Evolutionary conservation across 257 asterid genomes (phyloP).

Genomic region (Dorcoceras hygrometricum): DNA sequence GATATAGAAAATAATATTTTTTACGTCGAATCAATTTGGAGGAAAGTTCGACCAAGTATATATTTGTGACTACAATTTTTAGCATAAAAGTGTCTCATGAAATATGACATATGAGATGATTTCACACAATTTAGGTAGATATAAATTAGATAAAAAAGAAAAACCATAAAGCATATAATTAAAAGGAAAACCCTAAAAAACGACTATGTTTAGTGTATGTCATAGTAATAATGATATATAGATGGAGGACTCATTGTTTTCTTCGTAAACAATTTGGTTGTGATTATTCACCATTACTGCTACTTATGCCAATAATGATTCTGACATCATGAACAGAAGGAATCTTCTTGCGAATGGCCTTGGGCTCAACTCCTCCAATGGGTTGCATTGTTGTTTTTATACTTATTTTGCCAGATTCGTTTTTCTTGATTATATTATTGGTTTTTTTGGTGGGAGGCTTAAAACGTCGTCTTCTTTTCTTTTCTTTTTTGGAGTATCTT

Average conservation of each 20-base stretch:
- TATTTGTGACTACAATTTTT: too few relatives aligned
- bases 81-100: too few relatives aligned
- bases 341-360: constrained; percentile 42
- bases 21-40: too few relatives aligned
- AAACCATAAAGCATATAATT: too few relatives aligned
- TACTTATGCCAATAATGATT: not conserved
- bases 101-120: too few relatives aligned
- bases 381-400: constrained; percentile 28
- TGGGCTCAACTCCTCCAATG: constrained; percentile 49
- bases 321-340: constrained; percentile 23
- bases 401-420: not conserved
- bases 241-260: constrained; percentile 15
- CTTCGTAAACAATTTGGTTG: constrained; percentile 3
- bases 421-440: not conserved
- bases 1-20: too few relatives aligned
- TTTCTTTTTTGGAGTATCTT: not conserved
- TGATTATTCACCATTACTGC: constrained; percentile 8
- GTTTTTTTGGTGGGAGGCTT: not conserved
- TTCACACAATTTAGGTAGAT: too few relatives aligned
- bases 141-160: too few relatives aligned
- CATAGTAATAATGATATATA: not conserved
- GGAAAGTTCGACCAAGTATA: too few relatives aligned
- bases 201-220: too few relatives aligned
- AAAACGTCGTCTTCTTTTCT: not conserved
- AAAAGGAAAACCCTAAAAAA: too few relatives aligned